Base-by-base conservation (phyloP, 441 rosid species). In the Codiaeum variegatum region DNA sequence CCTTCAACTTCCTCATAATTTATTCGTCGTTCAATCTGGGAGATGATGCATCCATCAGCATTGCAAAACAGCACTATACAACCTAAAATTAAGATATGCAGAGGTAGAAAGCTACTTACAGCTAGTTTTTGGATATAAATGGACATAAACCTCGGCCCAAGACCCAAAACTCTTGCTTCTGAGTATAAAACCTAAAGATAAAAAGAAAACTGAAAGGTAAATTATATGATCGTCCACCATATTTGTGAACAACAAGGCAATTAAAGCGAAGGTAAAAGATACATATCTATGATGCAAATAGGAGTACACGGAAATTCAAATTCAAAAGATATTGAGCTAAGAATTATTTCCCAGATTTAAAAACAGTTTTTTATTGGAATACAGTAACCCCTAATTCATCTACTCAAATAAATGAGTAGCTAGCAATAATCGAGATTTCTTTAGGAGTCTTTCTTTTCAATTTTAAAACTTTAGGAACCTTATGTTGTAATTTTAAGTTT, bases 71-170 rank as follows among this genome's bases (percentile, higher is more conserved):
- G 42, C 24, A 42, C 13, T 51, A 61, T 23, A n/a, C 18, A 72
- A 21, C 34, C 73, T 38, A 60, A 62, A 5, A 44, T 15, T 2
- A 65, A 67, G 61, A 54, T 9, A 31, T 32, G 12, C 6, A 63
- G 46, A 29, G 42, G 49, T 34, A 24, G 21, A 47, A 59, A 66
- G 12, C 36, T 26, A 83, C 97, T 88, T 82, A 92, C 99, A 44
- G 92, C 89, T 38, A 94, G 81, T 76, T 90, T 88, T 77, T 83
- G 82, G 51, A 94, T 84, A 76, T 92, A 92, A 38, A 94, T 67
- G 62, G 99, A 84, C 97, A 94, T 91, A 82, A 94, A 94, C 76
- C 85, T 88, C 54, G 94, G 92, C 42, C 99, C 99, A 67, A 94
- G 76, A 75, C 85, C 93, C 84, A 92, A 38, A 38, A 94, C 97